Percentiles rank a stretch among this genome's conserved stretches.
phyloP scores from a whole-genome alignment of 2,329 filamentous ascomycete genomes.

The Colletotrichum sp. region DNA sequence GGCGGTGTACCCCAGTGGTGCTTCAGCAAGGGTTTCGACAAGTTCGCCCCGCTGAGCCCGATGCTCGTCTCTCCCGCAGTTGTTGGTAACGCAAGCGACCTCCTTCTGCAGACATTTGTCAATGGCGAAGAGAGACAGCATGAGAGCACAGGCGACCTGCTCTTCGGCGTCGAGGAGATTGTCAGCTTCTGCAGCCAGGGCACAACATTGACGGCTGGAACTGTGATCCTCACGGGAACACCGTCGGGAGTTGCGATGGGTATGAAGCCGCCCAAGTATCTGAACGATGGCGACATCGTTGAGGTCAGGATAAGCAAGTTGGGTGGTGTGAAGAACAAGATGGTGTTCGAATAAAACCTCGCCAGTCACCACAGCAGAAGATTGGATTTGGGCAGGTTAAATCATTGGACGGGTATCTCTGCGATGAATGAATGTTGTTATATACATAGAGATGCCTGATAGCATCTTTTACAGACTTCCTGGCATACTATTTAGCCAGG shows the following conservation, averaged over 20 bases:
- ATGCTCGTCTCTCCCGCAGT: slow-evolving; percentile 38
- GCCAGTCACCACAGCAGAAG: not conserved
- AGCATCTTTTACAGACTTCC: slow-evolving; percentile 32
- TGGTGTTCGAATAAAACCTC: slow-evolving; percentile 36
- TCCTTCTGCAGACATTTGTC: slow-evolving; percentile 43
- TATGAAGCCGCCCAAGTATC: slow-evolving; percentile 45
- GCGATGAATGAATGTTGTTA: not conserved
- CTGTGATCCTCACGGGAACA: slow-evolving; percentile 56
- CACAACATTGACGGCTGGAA: slow-evolving; percentile 55
- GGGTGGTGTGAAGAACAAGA: slow-evolving; percentile 38
- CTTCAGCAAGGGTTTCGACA: slow-evolving; percentile 61
- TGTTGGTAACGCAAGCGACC: slow-evolving; percentile 31
- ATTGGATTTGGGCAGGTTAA: not conserved
- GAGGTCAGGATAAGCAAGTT: slow-evolving; percentile 45
- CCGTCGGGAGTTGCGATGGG: slow-evolving; percentile 53
- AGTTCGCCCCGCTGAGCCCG: slow-evolving; percentile 60
- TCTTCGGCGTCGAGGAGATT: slow-evolving; percentile 52
- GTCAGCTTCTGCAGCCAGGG: slow-evolving; percentile 52
- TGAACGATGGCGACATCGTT: slow-evolving; percentile 48
- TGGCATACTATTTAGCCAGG: slow-evolving; percentile 37
- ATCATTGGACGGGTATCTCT: not conserved
- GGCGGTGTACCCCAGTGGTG: slow-evolving; percentile 54
- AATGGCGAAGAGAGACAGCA: slow-evolving; percentile 58
- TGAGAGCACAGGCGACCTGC: slow-evolving; percentile 51
- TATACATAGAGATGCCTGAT: not conserved